Base-by-base conservation (phyloP, 2,329 filamentous ascomycete genomes). In the Beauveria rudraprayagi region DNA sequence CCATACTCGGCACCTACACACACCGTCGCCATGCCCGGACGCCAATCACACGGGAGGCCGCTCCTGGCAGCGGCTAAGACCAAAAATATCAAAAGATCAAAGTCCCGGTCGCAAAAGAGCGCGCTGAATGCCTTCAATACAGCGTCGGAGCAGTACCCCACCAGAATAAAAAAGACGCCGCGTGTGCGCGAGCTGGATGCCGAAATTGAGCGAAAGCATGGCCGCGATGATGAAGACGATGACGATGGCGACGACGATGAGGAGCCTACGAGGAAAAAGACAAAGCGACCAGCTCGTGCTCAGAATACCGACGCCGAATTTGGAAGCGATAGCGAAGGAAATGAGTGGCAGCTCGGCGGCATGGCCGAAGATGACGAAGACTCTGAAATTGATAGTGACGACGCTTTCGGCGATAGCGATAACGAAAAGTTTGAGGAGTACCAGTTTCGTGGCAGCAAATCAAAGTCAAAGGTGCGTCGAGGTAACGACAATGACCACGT, bases 371-470 rank as follows among this genome's bases (percentile, higher is more conserved):
- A 81, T 37, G 83, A 86, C 43, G 80, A 86, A 22, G 84, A 87
- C 66, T 86, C 83, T 5, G 84, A 86, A 63, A 82, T 86, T 58
- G 85, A 87, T 66, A 85, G 82, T 67, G 84, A 87, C 70, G 91
- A 95, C 68, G 92, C 93, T 2, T 91, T 96, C 78, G 90, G 91
- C 3, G 87, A 90, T 65, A 94, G 90, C 68, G 92, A 96, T 69
- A 87, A 94, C 69, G 92, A 96, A 70, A 83, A 82, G 64, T 95
- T 96, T 66, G 85, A 91, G 65, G 90, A 86, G 11, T 95, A 88
- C 68, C 69, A 78, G 0, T 85, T 86, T 63, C 68, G 80, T 1
- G 81, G 80, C 11, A 80, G 77, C 67, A 75, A 73, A 54, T 65
- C 73, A 2, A 73, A 60, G 58, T 47, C 50, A 43, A 34, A 47